Evolutionary conservation across 345 rosid genomes (phyloP), one percentile per base, ranked within the genome.

Genomic region (Gossypioides kirkii): DNA sequence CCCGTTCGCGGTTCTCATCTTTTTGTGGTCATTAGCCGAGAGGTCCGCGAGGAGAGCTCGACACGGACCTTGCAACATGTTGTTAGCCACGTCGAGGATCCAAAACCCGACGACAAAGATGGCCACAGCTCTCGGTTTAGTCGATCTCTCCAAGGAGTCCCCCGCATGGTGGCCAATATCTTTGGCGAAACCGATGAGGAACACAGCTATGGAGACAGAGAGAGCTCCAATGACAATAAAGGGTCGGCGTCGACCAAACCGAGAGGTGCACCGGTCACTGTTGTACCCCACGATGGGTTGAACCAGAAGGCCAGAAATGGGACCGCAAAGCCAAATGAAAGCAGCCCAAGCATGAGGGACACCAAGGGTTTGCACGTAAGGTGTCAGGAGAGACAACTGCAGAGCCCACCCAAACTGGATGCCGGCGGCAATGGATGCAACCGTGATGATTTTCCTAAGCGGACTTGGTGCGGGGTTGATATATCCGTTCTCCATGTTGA

Each of bases 381-480:
- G 98, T 6, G 98, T 92, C 50, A 94, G 61, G 1, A 92, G 82
- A n/a, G 98, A 94, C 13, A 94, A 88, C 78, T 94, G 98, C 0
- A 94, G 76, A 5, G 98, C 98, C 98, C 98, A 94, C 0, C 98
- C 98, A 77, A 94, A 94, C 76, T 94, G 95, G 62, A 92, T 70
- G 7, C 98, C 97, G 11, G 96, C 95, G 2, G 95, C 98, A 5
- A 92, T 85, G 4, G 98, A 73, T 1, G 98, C 84, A 6, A 94
- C 96, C 20, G 80, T 47, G 23, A 90, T 73, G 52, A 86, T 88
- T 80, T 92, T 89, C 76, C 80, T 68, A 18, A 84, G 53, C 0
- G 86, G 72, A 42, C 66, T 76, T 9, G 71, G 46, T 4, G 71
- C 4, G 2, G 23, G 45, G 61, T 4, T 16, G 61, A 20, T 55